Conservation (phyloP, 306 rosid species). For the Morella rubra region DNA sequence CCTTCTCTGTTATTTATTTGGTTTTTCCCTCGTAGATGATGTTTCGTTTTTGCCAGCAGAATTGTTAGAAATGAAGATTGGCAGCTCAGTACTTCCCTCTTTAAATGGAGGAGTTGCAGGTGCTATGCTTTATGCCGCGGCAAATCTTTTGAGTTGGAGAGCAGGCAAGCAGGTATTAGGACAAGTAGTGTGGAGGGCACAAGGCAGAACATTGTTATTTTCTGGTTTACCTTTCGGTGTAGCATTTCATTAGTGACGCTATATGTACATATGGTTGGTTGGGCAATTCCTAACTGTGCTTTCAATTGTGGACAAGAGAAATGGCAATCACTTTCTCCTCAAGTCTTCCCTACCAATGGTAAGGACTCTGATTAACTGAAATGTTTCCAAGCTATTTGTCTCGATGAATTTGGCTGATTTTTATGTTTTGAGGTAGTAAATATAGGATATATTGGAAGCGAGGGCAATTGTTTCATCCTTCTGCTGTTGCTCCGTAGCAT, state of each 20-base stretch:
- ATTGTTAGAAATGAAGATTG: constrained; percentile 30
- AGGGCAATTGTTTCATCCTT: background rate
- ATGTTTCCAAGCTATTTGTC: constrained; percentile 21
- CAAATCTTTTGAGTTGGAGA: constrained; percentile 12
- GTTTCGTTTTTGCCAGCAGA: constrained; percentile 22
- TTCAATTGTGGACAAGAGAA: constrained; percentile 32
- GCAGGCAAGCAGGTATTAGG: constrained; percentile 15
- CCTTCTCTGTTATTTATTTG: background rate
- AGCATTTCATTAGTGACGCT: constrained; percentile 22
- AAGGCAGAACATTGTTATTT: constrained; percentile 32
- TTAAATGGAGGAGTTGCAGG: constrained; percentile 19
- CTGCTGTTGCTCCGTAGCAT: background rate
- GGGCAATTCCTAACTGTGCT: constrained; percentile 30
- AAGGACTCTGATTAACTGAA: constrained; percentile 1
- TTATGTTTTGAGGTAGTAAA: constrained; percentile 3
- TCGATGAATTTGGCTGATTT: constrained; percentile 27
- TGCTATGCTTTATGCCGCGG: constrained; percentile 14
- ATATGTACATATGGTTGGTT: constrained; percentile 59
- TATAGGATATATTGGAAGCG: background rate
- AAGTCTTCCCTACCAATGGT: constrained; percentile 20
- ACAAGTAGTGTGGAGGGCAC: constrained; percentile 20
- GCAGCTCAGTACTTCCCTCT: constrained; percentile 21
- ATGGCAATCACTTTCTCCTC: constrained; percentile 27
- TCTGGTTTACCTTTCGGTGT: constrained; percentile 8
- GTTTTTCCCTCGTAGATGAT: constrained; percentile 38